Evolutionary conservation across 1,284 basidiomycete genomes (phyloP).

Genomic region (Pulveroboletus sp.): DNA sequence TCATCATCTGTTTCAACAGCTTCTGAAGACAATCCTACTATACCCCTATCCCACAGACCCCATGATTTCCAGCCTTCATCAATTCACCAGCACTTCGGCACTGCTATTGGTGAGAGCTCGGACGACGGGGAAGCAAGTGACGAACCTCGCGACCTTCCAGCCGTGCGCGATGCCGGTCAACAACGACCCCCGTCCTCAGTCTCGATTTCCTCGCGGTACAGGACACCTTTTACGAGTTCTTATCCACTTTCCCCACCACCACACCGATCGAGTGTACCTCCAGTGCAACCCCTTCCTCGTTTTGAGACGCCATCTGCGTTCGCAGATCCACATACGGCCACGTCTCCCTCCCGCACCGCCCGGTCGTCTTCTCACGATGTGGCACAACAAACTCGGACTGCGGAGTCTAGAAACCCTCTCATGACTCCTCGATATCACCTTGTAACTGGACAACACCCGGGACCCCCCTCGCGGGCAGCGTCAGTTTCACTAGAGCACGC

Average conservation of each 20-base stretch:
- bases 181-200: slow-evolving; percentile 62
- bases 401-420: slow-evolving; percentile 30
- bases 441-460: slow-evolving; percentile 30
- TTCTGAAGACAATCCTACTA: slow-evolving; percentile 40
- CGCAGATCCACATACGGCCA: slow-evolving; percentile 43
- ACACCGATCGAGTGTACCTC: slow-evolving; percentile 35
- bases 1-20: slow-evolving; percentile 58
- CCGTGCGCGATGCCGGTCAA: slow-evolving; percentile 36
- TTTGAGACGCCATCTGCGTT: slow-evolving; percentile 75
- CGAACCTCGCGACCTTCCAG: slow-evolving; percentile 45
- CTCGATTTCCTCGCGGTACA: slow-evolving; percentile 64
- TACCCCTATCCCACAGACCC: slow-evolving; percentile 17
- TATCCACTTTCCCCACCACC: slow-evolving; percentile 48
- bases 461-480: slow-evolving; percentile 40
- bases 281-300: slow-evolving; percentile 62
- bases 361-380: slow-evolving; percentile 39
- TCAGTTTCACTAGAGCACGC: slow-evolving; percentile 58
- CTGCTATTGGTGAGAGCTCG: slow-evolving; percentile 21
- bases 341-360: slow-evolving; percentile 37
- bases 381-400: slow-evolving; percentile 36
- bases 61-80: slow-evolving; percentile 19
- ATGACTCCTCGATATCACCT: slow-evolving; percentile 29
- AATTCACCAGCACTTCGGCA: background rate
- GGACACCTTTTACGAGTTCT: slow-evolving; percentile 68
- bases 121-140: slow-evolving; percentile 45